Evolutionary conservation across 2,329 filamentous ascomycete genomes (phyloP), one percentile per base, ranked within the genome.

Genomic region (Hortaea werneckii): DNA sequence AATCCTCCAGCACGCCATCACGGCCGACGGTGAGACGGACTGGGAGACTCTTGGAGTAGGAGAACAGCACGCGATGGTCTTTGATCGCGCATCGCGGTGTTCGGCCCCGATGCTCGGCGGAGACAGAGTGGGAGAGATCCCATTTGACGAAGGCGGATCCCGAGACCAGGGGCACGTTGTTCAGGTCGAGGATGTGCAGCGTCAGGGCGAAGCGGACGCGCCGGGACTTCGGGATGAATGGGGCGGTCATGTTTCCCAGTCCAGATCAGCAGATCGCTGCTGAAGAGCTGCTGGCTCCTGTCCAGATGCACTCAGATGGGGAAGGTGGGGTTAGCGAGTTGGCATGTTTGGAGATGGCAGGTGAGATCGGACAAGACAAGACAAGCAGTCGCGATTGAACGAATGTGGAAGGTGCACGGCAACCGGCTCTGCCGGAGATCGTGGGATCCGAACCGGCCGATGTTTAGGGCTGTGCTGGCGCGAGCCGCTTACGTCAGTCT

Each of bases 131-230:
- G 5, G 85, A 80, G 28, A 98, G 77, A 57, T 94, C 81, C 92
- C 92, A 98, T 84, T 95, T 95, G 54, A 96, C 79, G 57, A 81
- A 85, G 27, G 83, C 89, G 43, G 78, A 82, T 47, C 92, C 90
- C 37, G 82, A 85, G 40, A 92, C 86, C 39, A 98, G 78, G 13
- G 92, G 92, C 5, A 98, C 85, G 64, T 98, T 98, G 70, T 95
- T 96, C 55, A 98, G 80, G 69, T 98, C 92, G 63, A 89, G 82
- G 53, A 98, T 88, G 68, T 81, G 85, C 55, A 98, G 76, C 59
- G 83, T 79, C 54, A 96, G 75, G 55, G 95, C 87, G 66, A 98
- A 96, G 67, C 61, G 62, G 27, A 60, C 51, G 12, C 58, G 58
- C 37, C 59, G 59, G 11, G 56, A 58, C 40, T 60, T 60, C 49